Conservation (phyloP, 1,139 yeast genomes). For the Dujonia santamariae region DNA sequence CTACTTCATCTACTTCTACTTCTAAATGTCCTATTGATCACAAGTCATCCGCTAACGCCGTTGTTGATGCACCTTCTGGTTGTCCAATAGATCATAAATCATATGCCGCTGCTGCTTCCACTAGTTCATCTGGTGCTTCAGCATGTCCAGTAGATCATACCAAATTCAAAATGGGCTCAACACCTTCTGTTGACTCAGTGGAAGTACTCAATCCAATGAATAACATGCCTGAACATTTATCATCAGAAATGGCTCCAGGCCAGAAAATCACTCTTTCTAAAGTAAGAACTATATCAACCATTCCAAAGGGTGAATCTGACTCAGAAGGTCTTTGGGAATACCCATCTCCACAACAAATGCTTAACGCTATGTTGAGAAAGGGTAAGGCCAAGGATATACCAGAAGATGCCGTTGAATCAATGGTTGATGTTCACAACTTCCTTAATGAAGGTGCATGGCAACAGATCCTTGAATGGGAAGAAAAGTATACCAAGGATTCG, state of each 20-base stretch:
- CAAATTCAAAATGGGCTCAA: conserved; percentile 7
- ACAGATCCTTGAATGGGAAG: conserved; percentile 91
- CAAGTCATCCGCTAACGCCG: conserved; percentile 11
- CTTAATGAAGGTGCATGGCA: conserved; percentile 98
- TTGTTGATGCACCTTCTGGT: conserved; percentile 2
- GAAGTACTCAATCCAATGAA: conserved; percentile 70
- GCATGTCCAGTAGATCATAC: conserved; percentile 21
- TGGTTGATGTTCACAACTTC: conserved; percentile 97
- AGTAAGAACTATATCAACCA: conserved; percentile 76
- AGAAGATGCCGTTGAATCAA: conserved; percentile 92
- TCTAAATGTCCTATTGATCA: conserved; percentile 15
- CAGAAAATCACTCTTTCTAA: conserved; percentile 78
- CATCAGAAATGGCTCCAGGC: conserved; percentile 72
- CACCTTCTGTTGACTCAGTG: conserved; percentile 1
- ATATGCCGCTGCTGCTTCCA: conserved; percentile 2
- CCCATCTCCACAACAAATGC: conserved; percentile 99
- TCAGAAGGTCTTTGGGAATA: conserved; percentile 90
- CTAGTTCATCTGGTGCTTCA: conserved; percentile 10
- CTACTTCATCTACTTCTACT: conserved; percentile 9
- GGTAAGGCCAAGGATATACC: conserved; percentile 86
- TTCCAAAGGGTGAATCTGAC: conserved; percentile 76
- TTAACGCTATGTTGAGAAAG: conserved; percentile 93
- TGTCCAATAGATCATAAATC: conserved; percentile 37
- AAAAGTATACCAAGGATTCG: conserved; percentile 47
- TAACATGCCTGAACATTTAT: conserved; percentile 78